phyloP scores from a whole-genome alignment of 1,284 basidiomycete species.

The Ustanciosporium gigantosporum region DNA sequence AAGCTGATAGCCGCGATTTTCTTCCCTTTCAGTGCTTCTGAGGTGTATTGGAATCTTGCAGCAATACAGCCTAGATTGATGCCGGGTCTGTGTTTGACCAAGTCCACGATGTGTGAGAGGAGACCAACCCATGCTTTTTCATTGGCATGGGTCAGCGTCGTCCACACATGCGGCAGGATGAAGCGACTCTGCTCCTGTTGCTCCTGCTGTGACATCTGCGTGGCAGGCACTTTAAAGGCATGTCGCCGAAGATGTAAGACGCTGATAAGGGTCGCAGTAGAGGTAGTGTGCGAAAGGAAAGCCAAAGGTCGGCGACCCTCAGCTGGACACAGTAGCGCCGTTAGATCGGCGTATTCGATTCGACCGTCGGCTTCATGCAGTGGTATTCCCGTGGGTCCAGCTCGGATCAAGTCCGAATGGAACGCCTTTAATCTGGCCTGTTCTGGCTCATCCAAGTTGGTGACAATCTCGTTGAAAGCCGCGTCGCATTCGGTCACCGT shows the following conservation, averaged over 20 bases:
- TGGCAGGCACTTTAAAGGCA: background rate
- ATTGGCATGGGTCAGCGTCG: constrained; percentile 5
- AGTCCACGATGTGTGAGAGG: constrained; percentile 3
- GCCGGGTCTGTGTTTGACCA: constrained; percentile 9
- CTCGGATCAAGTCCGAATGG: too few relatives aligned
- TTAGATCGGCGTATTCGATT: background rate
- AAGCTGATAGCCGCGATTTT: too few relatives aligned
- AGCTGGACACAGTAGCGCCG: background rate
- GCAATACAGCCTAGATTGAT: constrained; percentile 2
- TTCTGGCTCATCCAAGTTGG: too few relatives aligned
- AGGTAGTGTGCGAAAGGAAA: background rate
- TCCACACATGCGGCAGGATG: constrained; percentile 19
- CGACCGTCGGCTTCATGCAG: background rate
- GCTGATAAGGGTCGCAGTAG: background rate
- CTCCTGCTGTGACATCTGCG: too few relatives aligned
- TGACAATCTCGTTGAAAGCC: too few relatives aligned
- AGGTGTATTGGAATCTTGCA: constrained; percentile 7
- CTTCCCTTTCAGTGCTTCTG: too few relatives aligned
- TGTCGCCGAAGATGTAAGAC: background rate
- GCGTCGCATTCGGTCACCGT: too few relatives aligned
- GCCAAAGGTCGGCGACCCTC: background rate
- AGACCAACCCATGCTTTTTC: constrained; percentile 1
- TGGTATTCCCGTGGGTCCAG: background rate
- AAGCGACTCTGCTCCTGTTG: too few relatives aligned
- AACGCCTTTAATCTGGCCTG: too few relatives aligned